phyloP scores from a whole-genome alignment of 2,329 filamentous ascomycete species.

The Trichocomaceae sp. region DNA sequence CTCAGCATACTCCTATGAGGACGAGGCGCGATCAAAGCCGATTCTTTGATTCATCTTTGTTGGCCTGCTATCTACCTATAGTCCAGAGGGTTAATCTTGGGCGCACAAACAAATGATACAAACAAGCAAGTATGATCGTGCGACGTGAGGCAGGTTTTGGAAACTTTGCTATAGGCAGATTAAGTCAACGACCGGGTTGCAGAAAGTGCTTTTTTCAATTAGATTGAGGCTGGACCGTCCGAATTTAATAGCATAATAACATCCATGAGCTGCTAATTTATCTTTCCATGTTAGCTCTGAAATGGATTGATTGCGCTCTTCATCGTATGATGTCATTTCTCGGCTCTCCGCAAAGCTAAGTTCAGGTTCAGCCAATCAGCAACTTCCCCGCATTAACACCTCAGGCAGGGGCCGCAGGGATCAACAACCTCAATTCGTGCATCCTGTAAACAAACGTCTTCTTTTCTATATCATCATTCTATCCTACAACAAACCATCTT shows the following conservation, averaged over 20 bases:
- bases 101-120: not conserved
- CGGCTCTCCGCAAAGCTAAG: not conserved
- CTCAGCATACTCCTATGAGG: not conserved
- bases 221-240: not conserved
- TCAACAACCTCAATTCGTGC: not conserved
- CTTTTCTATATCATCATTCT: not conserved
- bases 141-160: not conserved
- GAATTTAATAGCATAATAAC: not conserved
- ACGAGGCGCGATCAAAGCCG: not conserved
- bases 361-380: not conserved
- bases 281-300: not conserved
- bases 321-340: not conserved
- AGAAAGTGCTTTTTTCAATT: not conserved
- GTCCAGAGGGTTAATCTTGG: not conserved
- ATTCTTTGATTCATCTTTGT: not conserved
- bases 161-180: conserved; percentile 6
- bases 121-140: not conserved
- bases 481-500: not conserved
- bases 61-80: not conserved
- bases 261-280: no score
- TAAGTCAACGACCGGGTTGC: not conserved
- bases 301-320: not conserved
- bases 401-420: not conserved
- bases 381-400: not conserved
- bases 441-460: not conserved